A percentile compares a stretch with the other conserved stretches of the same genome.
phyloP scores from a whole-genome alignment of 2,329 filamentous ascomycete genomes.

The Pseudogymnoascus sp. region DNA sequence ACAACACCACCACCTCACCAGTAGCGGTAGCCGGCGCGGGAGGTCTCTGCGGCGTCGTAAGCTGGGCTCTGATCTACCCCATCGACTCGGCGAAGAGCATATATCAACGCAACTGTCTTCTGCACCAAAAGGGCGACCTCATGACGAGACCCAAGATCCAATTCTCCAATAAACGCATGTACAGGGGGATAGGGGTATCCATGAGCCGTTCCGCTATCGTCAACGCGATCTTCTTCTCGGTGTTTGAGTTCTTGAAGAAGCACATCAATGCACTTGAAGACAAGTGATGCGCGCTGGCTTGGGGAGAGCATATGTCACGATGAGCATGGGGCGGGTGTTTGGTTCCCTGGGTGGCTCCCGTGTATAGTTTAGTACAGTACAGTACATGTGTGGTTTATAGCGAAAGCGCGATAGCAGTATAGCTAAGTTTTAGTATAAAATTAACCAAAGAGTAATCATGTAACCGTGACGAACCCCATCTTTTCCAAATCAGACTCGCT shows the following conservation, averaged over 20 bases:
- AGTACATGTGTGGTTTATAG: not conserved
- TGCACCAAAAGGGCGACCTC: constrained; percentile 57
- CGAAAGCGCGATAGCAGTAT: not conserved
- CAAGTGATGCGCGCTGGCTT: constrained; percentile 10
- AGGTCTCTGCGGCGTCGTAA: constrained; percentile 74
- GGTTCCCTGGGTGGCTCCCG: not conserved
- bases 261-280: constrained; percentile 33
- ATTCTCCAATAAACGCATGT: constrained; percentile 72
- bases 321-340: not conserved
- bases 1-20: constrained; percentile 69
- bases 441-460: not conserved
- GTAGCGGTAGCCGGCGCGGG: constrained; percentile 71
- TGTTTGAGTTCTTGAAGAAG: constrained; percentile 77
- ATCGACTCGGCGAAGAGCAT: constrained; percentile 81
- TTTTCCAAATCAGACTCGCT: not conserved
- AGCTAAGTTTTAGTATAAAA: not conserved
- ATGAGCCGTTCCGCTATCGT: constrained; percentile 76
- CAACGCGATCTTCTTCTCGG: constrained; percentile 85
- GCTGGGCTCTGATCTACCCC: constrained; percentile 61
- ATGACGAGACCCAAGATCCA: constrained; percentile 66
- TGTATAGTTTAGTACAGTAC: not conserved
- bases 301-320: not conserved
- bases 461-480: not conserved
- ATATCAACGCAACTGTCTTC: constrained; percentile 74
- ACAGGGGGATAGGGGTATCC: constrained; percentile 74